phyloP scores from a whole-genome alignment of 257 asterid species.

The Phtheirospermum japonicum region DNA sequence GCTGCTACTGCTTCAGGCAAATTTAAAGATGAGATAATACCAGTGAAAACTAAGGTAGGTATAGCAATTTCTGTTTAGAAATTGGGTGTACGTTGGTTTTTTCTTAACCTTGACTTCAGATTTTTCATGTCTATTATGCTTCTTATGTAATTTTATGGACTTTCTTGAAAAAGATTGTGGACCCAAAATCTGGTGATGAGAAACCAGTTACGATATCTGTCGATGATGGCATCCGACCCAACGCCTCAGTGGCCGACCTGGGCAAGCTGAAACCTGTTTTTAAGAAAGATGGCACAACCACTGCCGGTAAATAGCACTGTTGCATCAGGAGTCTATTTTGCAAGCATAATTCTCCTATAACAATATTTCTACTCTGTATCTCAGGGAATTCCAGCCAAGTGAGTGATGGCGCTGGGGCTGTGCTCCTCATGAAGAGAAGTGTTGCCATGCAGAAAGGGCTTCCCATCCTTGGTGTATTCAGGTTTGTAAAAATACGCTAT shows the following conservation, averaged over 20 bases:
- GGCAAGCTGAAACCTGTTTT: constrained; percentile 86
- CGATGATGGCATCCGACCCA: constrained; percentile 93
- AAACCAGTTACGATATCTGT: constrained; percentile 74
- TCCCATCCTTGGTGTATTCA: constrained; percentile 92
- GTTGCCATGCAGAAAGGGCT: constrained; percentile 88
- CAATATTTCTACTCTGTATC: constrained; percentile 16
- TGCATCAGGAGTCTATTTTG: background rate
- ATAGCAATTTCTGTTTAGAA: background rate
- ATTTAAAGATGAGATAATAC: constrained; percentile 91
- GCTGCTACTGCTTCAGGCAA: constrained; percentile 97
- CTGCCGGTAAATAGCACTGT: constrained; percentile 64
- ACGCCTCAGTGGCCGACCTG: constrained; percentile 54
- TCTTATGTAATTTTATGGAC: constrained; percentile 17
- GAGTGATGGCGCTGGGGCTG: constrained; percentile 99
- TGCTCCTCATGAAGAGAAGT: constrained; percentile 95
- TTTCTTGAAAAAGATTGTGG: constrained; percentile 61
- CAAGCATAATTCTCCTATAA: constrained; percentile 19
- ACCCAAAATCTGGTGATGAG: constrained; percentile 96
- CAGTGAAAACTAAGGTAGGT: constrained; percentile 77
- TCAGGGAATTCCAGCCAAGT: constrained; percentile 97
- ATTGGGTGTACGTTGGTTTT: background rate
- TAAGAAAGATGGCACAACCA: constrained; percentile 98
- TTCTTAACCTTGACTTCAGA: background rate
- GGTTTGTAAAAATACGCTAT: constrained; percentile 41
- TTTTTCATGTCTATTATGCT: background rate